Conservation (phyloP, 2,329 filamentous ascomycete genomes). For the Rosellinia necatrix region DNA sequence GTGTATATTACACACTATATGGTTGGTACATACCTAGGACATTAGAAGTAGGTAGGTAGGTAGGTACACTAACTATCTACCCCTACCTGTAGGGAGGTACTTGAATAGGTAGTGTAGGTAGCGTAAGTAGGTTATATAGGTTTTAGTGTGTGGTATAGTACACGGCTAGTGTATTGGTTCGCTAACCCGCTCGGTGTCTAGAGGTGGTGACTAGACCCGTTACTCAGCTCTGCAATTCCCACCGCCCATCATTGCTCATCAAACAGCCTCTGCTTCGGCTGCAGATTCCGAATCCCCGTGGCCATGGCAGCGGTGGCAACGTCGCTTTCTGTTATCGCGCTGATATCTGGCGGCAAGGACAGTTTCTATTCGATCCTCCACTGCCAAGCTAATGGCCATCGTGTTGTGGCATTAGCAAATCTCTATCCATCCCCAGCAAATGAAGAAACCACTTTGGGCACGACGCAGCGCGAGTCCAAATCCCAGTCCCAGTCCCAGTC, state of each 20-base stretch:
- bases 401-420: slow-evolving; percentile 86
- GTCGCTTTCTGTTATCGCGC: slow-evolving; percentile 77
- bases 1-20: no score
- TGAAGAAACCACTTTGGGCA: slow-evolving; percentile 9
- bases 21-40: no score
- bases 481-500: slow-evolving; percentile 6
- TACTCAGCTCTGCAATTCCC: slow-evolving; percentile 5
- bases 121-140: no score
- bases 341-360: slow-evolving; percentile 97
- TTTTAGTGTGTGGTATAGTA: no score
- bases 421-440: slow-evolving; percentile 59
- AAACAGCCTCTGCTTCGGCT: slow-evolving; percentile 14
- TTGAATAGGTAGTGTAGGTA: no score
- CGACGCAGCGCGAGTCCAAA: background rate
- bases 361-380: slow-evolving; percentile 93
- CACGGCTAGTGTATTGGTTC: slow-evolving; percentile 8
- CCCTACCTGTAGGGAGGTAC: no score
- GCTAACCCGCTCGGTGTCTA: background rate
- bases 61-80: no score
- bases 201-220: no score
- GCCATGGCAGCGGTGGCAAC: slow-evolving; percentile 42
- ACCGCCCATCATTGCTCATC: slow-evolving; percentile 4
- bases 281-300: background rate
- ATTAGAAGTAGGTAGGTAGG: no score
- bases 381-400: slow-evolving; percentile 83